Conservation (phyloP, 208 protist genomes). For the Entamoeba dispar region DNA sequence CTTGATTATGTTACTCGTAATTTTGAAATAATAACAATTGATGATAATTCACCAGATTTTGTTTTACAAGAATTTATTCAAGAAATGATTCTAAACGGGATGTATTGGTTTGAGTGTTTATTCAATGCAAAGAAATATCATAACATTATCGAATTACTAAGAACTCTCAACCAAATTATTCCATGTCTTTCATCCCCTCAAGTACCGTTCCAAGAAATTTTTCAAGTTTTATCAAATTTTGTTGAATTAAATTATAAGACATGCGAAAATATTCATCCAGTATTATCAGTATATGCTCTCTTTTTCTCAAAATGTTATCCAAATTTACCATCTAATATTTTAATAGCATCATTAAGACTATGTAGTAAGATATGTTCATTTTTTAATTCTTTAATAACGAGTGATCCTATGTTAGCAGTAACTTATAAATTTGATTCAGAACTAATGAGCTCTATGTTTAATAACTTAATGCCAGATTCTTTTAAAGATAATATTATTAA, state of each 20-base stretch:
- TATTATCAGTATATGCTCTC: neutral
- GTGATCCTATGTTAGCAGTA: neutral
- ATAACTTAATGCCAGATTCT: neutral
- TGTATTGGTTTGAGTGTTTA: neutral
- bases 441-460: neutral
- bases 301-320: neutral
- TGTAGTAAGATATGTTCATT: neutral
- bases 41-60: neutral
- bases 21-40: neutral
- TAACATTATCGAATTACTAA: neutral
- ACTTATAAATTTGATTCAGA: neutral
- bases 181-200: neutral
- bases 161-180: neutral
- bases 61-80: neutral
- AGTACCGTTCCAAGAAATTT: neutral
- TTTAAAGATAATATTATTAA: neutral
- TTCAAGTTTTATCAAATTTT: neutral
- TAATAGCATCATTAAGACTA: neutral
- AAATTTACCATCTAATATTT: neutral
- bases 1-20: neutral
- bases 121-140: neutral
- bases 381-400: neutral
- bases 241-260: neutral
- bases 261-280: neutral
- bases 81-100: neutral